Evolutionary conservation across 345 rosid species (phyloP), one percentile per base, ranked within the genome.

Genomic region (Pseudoturritis turrita): DNA sequence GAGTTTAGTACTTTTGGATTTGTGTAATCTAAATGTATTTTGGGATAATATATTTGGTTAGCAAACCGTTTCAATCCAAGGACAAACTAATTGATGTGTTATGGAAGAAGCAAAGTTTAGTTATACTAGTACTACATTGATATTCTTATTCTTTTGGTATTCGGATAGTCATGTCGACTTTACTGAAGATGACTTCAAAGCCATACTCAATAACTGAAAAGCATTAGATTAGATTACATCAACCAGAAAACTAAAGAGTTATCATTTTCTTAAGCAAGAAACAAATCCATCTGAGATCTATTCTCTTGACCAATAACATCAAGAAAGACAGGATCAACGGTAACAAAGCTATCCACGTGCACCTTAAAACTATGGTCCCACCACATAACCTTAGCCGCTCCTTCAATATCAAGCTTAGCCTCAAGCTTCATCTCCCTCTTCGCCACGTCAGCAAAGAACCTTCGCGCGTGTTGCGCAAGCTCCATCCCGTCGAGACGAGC

Each of bases 221-320:
- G 5, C 33, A 29, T 29, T 29, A 29, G 33, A 29, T 29, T 29
- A 29, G 3, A 37, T 12, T 40, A 40, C 4, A 40, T 4, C 3
- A 40, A 40, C 5, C 44, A 4, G 12, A 40, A 13, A 40, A 40
- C 17, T 40, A 40, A 35, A 40, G 44, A 40, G 3, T 40, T 40
- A 40, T 14, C 2, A 29, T 28, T 31, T 14, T 21, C 17, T 41
- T n/a, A 88, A 65, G 66, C 39, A 29, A 72, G 21, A 46, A 83
- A 74, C 40, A 88, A 39, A 57, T 90, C 90, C 61, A 92, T 47
- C 18, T 83, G 66, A 44, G 96, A 86, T 57, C 2, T 79, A 25
- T 84, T 92, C 55, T 92, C 93, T 72, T 93, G 98, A 69, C 83
- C 87, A 60, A 93, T 84, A 11, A 93, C 81, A 57, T 90, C 93